Evolutionary conservation across 2,329 filamentous ascomycete genomes (phyloP).

Genomic region (Pseudocercospora cruenta): DNA sequence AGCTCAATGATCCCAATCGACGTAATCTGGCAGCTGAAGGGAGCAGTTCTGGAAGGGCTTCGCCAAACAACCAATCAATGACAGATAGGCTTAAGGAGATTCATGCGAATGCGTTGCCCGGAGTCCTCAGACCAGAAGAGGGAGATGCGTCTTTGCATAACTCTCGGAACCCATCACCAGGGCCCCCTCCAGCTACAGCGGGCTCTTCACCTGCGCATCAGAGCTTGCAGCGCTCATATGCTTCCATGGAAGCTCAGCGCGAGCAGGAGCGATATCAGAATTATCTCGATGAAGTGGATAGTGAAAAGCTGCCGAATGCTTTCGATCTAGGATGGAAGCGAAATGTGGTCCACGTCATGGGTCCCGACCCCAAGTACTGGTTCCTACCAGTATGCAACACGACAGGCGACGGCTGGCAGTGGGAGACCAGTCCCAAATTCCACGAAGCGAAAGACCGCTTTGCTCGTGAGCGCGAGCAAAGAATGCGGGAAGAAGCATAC

Average conservation of each 20-base stretch:
- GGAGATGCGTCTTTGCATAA: constrained; percentile 60
- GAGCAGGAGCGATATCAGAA: constrained; percentile 71
- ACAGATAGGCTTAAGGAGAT: constrained; percentile 78
- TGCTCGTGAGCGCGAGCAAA: constrained; percentile 51
- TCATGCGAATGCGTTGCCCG: constrained; percentile 78
- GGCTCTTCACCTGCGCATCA: constrained; percentile 50
- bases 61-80: constrained; percentile 39
- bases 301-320: constrained; percentile 83
- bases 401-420: constrained; percentile 88
- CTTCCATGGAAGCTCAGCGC: constrained; percentile 64
- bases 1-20: constrained; percentile 46
- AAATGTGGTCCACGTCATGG: constrained; percentile 83
- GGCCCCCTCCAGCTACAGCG: constrained; percentile 9
- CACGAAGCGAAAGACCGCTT: constrained; percentile 65
- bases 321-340: constrained; percentile 85
- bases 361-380: constrained; percentile 74
- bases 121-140: constrained; percentile 79
- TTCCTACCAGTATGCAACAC: constrained; percentile 80
- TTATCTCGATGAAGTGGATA: constrained; percentile 90
- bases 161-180: constrained; percentile 37
- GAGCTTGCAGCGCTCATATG: constrained; percentile 50
- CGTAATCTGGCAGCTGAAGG: constrained; percentile 51
- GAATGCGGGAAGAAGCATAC: constrained; percentile 35
- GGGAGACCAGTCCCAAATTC: constrained; percentile 86
- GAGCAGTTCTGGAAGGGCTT: neutral